Evolutionary conservation across 1,284 basidiomycete species (phyloP).

Genomic region (Rhodotorula glutinis): DNA sequence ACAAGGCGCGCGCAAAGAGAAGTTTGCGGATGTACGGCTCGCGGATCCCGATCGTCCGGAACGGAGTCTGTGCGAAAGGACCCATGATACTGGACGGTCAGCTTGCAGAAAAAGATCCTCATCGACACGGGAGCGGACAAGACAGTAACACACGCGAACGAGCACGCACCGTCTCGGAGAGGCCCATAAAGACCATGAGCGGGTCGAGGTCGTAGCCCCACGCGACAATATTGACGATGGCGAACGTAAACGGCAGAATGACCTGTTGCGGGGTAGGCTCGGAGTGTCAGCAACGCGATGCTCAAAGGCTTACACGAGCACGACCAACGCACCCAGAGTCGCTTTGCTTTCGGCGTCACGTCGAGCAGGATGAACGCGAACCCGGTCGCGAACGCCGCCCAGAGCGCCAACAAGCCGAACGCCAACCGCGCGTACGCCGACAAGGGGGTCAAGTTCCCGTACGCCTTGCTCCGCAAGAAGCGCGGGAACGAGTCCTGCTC

Average conservation of each 20-base stretch:
- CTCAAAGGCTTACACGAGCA: too few species aligned
- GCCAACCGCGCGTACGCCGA: conserved; percentile 75
- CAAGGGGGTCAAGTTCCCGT: conserved; percentile 91
- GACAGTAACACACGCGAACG: neutral
- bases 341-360: conserved; percentile 77
- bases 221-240: conserved; percentile 81
- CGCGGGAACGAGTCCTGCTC: conserved; percentile 96
- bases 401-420: conserved; percentile 78
- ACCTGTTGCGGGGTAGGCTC: conserved; percentile 58
- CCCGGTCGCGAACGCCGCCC: conserved; percentile 83
- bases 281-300: neutral
- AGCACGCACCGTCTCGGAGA: conserved; percentile 67
- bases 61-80: conserved; percentile 66
- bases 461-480: conserved; percentile 92
- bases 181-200: conserved; percentile 69
- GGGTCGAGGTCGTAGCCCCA: conserved; percentile 97
- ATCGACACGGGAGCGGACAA: neutral
- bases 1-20: conserved; percentile 70
- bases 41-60: conserved; percentile 79
- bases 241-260: conserved; percentile 89
- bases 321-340: conserved; percentile 80
- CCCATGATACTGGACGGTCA: too few species aligned
- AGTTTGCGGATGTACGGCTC: conserved; percentile 91
- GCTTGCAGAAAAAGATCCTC: too few species aligned
- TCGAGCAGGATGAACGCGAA: conserved; percentile 94